Evolutionary conservation across 345 rosid species (phyloP).

Genomic region (Passiflora organensis): DNA sequence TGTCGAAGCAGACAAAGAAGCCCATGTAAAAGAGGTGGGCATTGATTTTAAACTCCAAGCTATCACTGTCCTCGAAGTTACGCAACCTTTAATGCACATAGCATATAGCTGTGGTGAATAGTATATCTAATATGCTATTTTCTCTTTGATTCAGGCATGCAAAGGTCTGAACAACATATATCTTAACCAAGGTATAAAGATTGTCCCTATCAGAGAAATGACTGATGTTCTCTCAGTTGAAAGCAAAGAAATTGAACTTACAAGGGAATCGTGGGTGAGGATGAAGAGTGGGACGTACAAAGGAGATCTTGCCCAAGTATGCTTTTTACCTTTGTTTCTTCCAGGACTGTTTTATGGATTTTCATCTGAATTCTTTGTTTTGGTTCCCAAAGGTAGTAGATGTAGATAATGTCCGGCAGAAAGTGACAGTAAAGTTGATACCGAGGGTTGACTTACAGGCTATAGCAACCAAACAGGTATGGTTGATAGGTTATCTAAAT

Average conservation of each 20-base stretch:
- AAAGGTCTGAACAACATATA: constrained; percentile 71
- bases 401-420: constrained; percentile 91
- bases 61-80: background rate
- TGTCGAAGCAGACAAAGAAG: constrained; percentile 89
- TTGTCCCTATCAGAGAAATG: constrained; percentile 96
- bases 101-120: background rate
- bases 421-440: constrained; percentile 82
- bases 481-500: background rate
- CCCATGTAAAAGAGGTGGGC: constrained; percentile 91
- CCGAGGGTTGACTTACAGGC: constrained; percentile 95
- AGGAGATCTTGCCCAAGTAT: constrained; percentile 93
- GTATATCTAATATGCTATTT: constrained; percentile 2
- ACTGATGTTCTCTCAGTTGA: constrained; percentile 96
- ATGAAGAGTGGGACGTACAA: constrained; percentile 90
- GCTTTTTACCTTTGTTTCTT: constrained; percentile 13
- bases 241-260: constrained; percentile 86
- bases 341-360: constrained; percentile 15
- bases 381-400: constrained; percentile 62
- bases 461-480: constrained; percentile 85
- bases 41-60: background rate
- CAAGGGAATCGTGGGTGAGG: constrained; percentile 96
- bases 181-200: constrained; percentile 66
- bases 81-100: constrained; percentile 10
- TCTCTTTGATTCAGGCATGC: constrained; percentile 57
- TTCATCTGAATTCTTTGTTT: constrained; percentile 19